These are phyloP conservation scores for Thalassiosira delicatula DNA, from an alignment of 352 stramenopile species.

Conservation along the genomic window DNA sequence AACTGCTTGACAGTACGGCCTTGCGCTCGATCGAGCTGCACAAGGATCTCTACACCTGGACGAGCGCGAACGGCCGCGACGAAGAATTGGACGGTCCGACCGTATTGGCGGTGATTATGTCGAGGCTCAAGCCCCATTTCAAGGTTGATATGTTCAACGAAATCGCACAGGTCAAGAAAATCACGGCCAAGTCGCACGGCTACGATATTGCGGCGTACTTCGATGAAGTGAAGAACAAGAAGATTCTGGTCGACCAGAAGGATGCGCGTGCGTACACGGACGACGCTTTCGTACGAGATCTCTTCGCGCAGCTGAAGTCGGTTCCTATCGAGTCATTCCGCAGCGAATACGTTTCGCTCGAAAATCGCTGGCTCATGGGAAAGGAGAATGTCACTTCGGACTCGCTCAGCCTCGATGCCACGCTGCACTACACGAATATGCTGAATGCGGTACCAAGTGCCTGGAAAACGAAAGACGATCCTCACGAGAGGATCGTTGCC, in stretches of 20 bases:
- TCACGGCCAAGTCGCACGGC: too few species aligned
- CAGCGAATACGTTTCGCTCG: neutral
- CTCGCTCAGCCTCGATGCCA: neutral
- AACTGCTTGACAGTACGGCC: neutral
- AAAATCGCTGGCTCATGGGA: neutral
- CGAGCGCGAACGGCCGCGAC: neutral
- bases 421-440: conserved; percentile 1
- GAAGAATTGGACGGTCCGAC: neutral
- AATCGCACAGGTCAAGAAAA: neutral
- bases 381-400: neutral
- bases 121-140: neutral
- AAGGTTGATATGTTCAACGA: conserved; percentile 4
- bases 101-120: neutral
- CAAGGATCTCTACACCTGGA: neutral
- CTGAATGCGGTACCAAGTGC: too few species aligned
- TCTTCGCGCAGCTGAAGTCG: neutral
- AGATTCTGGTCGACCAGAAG: too few species aligned
- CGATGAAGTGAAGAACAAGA: conserved; percentile 1
- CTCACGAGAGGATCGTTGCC: conserved; percentile 7
- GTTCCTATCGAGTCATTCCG: neutral
- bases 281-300: neutral
- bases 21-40: neutral
- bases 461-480: neutral
- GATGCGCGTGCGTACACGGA: neutral
- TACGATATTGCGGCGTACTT: neutral